Evolutionary conservation across 192 early-diverging fungal species (phyloP), one percentile per base, ranked within the genome.

Genomic region (Podila minutissima): DNA sequence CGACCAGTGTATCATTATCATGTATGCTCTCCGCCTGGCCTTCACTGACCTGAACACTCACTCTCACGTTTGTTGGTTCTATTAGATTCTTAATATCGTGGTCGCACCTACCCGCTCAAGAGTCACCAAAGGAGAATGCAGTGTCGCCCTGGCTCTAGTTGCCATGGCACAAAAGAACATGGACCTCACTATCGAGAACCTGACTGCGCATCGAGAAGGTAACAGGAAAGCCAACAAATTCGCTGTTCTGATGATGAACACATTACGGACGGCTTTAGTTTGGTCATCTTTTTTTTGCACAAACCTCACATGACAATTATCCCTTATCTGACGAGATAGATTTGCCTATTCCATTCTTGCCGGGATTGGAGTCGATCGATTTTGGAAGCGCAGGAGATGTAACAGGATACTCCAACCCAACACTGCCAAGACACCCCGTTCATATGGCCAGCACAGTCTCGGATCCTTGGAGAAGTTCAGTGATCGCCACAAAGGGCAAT

Each of bases 141-240:
- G 92, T 58, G 83, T 91, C 62, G 90, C 91, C 7, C 75, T 95
- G 50, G 92, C 92, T 10, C 84, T 95, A 60, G 75, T 88, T 6
- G 94, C 89, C 11, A 82, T 93, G 70, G 92, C 92, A 5, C 94
- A 95, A 73, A 93, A 95, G 78, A 91, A 95, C 84, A 92, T 95
- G 90, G 85, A 90, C 46, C 79, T 91, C n/a, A 88, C 93, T 8
- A 83, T 93, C 48, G 89, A 91, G 33, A 90, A 83, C 59, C 67
- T 95, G n/a, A 82, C 87, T 59, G 83, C 87, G 37, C 91, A 92
- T 77, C 86, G 86, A 64, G 84, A 93, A 67, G 89, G 89, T 90
- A 86, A 58, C 12, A 51, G 22, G 32, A 57, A 67, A 58, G 49
- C 49, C 22, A 29, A 3, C 17, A 24, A 5, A n/a, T 53, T 53